These are phyloP conservation scores for Phytophthora melonis DNA, from an alignment of 352 stramenopile species.

Conservation along the genomic window DNA sequence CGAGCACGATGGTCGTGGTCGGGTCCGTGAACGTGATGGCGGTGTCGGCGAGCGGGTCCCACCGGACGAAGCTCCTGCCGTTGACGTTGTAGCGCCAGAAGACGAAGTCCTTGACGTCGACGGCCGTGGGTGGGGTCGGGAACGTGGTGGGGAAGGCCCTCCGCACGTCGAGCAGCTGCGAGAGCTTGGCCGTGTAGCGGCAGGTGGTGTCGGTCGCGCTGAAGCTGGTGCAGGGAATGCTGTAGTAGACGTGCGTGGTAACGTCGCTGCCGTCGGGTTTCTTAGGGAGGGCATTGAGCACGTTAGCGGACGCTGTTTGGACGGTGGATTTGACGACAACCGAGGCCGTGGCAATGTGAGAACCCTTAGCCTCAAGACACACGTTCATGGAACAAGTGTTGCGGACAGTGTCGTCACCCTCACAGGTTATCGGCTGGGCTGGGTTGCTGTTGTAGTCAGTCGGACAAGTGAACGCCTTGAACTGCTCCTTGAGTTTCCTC, in stretches of 20 bases:
- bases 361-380: no score
- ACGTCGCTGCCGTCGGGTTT: slow-evolving; percentile 6
- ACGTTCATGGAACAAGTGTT: no score
- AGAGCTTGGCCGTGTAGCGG: slow-evolving; percentile 22
- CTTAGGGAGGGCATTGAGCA: slow-evolving; percentile 38
- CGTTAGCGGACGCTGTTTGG: slow-evolving; percentile 29
- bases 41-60: slow-evolving; percentile 12
- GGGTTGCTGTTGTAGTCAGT: background rate
- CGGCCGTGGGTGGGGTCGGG: background rate
- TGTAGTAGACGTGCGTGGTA: slow-evolving; percentile 25
- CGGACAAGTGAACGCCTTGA: slow-evolving; percentile 3
- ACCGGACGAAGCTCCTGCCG: slow-evolving; percentile 13
- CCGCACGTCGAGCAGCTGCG: slow-evolving; percentile 14
- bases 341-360: background rate
- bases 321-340: slow-evolving; percentile 36
- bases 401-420: background rate
- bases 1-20: slow-evolving; percentile 49
- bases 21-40: slow-evolving; percentile 39
- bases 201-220: slow-evolving; percentile 15
- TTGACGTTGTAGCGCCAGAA: slow-evolving; percentile 66
- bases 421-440: no score
- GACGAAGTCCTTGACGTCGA: slow-evolving; percentile 20
- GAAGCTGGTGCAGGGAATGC: slow-evolving; percentile 25
- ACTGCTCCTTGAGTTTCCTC: slow-evolving; percentile 20
- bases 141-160: slow-evolving; percentile 5